These are phyloP conservation scores for Termitomyces sp. DNA, from an alignment of 768 basidiomycete genomes.

Conservation along the genomic window DNA sequence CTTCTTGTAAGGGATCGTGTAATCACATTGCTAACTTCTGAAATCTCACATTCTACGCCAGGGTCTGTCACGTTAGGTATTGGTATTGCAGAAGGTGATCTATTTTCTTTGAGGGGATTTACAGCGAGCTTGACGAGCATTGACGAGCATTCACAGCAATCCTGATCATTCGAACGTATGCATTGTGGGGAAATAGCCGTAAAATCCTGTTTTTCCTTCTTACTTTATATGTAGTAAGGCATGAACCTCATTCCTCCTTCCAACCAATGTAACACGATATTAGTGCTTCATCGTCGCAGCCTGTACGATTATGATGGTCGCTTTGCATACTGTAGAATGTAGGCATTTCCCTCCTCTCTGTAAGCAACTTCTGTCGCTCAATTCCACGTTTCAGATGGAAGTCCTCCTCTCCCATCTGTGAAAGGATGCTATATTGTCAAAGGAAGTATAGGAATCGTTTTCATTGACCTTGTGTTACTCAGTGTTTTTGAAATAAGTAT, in stretches of 20 bases:
- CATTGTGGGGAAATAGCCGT: conserved; percentile 12
- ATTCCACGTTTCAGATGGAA: background rate
- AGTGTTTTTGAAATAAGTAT: background rate
- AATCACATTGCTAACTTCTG: background rate
- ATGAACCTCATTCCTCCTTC: background rate
- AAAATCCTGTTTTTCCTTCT: conserved; percentile 4
- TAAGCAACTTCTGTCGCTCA: background rate
- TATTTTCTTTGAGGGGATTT: too few species aligned
- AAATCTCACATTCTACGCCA: background rate
- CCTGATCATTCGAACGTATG: conserved; percentile 15
- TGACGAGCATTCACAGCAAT: conserved; percentile 6
- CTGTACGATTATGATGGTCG: background rate
- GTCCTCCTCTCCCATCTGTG: conserved; percentile 6
- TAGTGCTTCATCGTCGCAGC: conserved; percentile 3
- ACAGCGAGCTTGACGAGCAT: background rate
- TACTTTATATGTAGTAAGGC: conserved; percentile 2
- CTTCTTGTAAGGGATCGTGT: background rate
- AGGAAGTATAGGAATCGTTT: conserved; percentile 1
- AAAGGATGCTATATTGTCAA: conserved; percentile 9
- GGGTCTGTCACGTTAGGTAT: too few species aligned
- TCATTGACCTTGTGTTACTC: background rate
- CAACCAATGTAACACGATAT: background rate
- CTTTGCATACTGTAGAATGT: conserved; percentile 9
- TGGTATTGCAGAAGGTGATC: too few species aligned
- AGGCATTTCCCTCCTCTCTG: background rate